phyloP scores from a whole-genome alignment of 2,329 filamentous ascomycete genomes.

The Diatrype stigma region DNA sequence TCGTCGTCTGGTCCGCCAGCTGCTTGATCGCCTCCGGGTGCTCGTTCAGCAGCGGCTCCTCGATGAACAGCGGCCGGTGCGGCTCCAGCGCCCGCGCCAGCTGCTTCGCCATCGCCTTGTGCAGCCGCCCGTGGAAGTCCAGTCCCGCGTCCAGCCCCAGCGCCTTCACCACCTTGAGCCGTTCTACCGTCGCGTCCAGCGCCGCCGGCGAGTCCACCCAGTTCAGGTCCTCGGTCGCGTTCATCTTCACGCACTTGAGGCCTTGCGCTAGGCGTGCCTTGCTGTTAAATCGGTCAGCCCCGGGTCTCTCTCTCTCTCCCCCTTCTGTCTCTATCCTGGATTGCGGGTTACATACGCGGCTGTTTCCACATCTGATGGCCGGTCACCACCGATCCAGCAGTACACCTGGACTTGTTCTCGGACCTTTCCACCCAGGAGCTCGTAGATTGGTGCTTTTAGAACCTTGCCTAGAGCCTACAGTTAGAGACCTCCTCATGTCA shows the following conservation, averaged over 20 bases:
- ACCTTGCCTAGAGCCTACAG: conserved; percentile 27
- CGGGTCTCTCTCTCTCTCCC: conserved; percentile 39
- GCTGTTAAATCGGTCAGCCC: too few relatives aligned
- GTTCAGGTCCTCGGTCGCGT: conserved; percentile 65
- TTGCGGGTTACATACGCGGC: conserved; percentile 49
- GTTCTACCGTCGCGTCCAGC: conserved; percentile 58
- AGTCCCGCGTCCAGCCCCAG: conserved; percentile 66
- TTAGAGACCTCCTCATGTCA: neutral
- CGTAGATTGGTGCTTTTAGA: conserved; percentile 61
- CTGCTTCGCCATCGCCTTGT: conserved; percentile 73
- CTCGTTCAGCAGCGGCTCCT: conserved; percentile 66
- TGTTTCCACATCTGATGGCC: conserved; percentile 57
- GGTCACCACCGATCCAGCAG: conserved; percentile 70
- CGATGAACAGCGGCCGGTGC: conserved; percentile 64
- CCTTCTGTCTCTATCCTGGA: conserved; percentile 63
- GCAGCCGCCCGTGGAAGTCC: conserved; percentile 71
- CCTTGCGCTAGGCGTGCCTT: conserved; percentile 38
- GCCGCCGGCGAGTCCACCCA: conserved; percentile 67
- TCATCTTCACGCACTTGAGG: conserved; percentile 68
- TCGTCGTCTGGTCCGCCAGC: conserved; percentile 46
- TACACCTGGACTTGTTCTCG: conserved; percentile 65
- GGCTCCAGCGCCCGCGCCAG: conserved; percentile 62
- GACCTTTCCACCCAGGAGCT: conserved; percentile 68
- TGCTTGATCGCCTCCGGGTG: conserved; percentile 59
- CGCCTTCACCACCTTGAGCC: conserved; percentile 62